Evolutionary conservation across 2,329 filamentous ascomycete species (phyloP).

Genomic region (Colletotrichum karsti): DNA sequence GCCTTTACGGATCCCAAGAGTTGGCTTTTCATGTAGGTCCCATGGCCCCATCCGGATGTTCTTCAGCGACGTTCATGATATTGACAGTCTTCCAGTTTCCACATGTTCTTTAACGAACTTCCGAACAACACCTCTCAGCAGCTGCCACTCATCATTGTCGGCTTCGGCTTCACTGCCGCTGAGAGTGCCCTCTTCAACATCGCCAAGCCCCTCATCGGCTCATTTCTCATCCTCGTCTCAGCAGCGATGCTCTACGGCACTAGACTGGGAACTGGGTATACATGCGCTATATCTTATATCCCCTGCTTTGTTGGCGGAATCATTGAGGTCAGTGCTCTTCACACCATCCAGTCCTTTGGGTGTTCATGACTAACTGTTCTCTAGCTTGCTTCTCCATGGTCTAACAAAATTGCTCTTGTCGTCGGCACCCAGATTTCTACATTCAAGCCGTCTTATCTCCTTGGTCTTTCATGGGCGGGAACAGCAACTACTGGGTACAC

Average conservation of each 20-base stretch:
- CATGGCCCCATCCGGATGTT: no score
- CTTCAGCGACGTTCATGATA: not conserved
- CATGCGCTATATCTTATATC: conserved; percentile 35
- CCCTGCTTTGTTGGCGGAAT: conserved; percentile 34
- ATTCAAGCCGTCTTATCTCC: conserved; percentile 38
- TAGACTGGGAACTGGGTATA: conserved; percentile 34
- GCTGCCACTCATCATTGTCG: conserved; percentile 33
- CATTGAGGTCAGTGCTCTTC: conserved; percentile 28
- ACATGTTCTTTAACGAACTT: conserved; percentile 38
- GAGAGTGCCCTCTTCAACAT: conserved; percentile 36
- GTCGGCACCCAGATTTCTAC: conserved; percentile 39
- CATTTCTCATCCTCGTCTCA: conserved; percentile 31
- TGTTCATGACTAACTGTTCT: not conserved
- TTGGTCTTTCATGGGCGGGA: conserved; percentile 37
- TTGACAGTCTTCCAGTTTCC: conserved; percentile 19
- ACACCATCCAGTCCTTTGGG: not conserved
- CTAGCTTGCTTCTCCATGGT: conserved; percentile 33
- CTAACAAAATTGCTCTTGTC: conserved; percentile 37
- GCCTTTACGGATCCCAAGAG: conserved; percentile 33
- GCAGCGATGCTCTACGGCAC: conserved; percentile 32
- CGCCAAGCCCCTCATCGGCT: conserved; percentile 30
- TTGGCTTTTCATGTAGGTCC: conserved; percentile 31
- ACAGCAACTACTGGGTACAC: conserved; percentile 34
- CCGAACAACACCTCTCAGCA: conserved; percentile 37
- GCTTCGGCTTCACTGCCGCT: conserved; percentile 34